Base-by-base conservation (phyloP, 306 rosid genomes). In the Medicago ruthenica region DNA sequence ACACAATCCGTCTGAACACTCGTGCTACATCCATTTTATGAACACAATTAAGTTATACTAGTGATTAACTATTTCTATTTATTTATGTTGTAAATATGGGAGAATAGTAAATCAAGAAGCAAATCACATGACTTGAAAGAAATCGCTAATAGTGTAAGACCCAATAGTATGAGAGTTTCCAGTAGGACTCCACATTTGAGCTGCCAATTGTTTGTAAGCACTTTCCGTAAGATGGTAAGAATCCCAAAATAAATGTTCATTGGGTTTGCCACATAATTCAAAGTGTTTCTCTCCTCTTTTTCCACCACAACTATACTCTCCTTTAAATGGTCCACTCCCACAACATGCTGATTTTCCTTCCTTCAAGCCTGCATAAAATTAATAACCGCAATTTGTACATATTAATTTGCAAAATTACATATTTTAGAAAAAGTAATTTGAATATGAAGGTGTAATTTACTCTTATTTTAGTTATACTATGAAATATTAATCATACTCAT, bases 321-420 rank as follows among this genome's bases (percentile, higher is more conserved):
- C 96, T 86, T 92, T 80, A 15, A 70, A 80, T 58, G 66, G 66
- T 41, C 98, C 96, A 70, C 87, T 83, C 22, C 98, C 98, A 80
- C 97, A 91, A 64, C 98, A 93, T 75, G 97, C 97, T 76, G 58
- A 45, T 71, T 87, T 89, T 74, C 87, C 98, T 61, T 91, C 92
- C 77, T 87, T 85, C 34, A 91, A 83, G 42, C 98, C 98, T 91
- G 36, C 82, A 73, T 75, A 53, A 31, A 20, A 81, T 45, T 4
- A 13, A 4, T 34, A 34, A 34, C 37, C 37, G 5, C 37, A 34
- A 34, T 4, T 34, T 34, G 0, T 5, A 5, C 7, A 34, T 34
- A 34, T 34, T 34, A 34, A 34, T 34, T 4, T 34, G 7, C 0
- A 34, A 34, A 34, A 34, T 34, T 0, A 34, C 6, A 6, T 34